These are phyloP conservation scores for Aureobasidium subglaciale DNA, from an alignment of 2,329 filamentous ascomycete genomes.

Conservation along the genomic window DNA sequence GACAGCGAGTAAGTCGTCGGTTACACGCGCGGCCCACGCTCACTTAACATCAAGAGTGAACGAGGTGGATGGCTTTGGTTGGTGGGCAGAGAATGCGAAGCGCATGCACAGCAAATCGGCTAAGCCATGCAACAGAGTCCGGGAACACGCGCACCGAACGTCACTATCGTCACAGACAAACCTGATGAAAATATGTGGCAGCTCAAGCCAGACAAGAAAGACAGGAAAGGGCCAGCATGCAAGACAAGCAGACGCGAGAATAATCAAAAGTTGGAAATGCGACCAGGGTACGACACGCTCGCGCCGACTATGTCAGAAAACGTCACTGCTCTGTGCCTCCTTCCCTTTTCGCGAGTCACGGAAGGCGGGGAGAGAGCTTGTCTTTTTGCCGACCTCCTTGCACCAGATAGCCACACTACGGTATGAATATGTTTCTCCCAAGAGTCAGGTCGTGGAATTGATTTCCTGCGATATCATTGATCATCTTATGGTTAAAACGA, in stretches of 20 bases:
- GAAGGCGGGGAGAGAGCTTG: not conserved
- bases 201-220: not conserved
- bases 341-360: not conserved
- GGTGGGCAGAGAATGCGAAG: not conserved
- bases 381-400: not conserved
- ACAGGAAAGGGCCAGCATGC: not conserved
- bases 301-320: not conserved
- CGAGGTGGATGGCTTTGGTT: not conserved
- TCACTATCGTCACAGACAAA: not conserved
- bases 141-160: not conserved
- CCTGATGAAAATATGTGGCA: not conserved
- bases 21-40: slow-evolving; percentile 7
- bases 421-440: no score
- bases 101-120: slow-evolving; percentile 12
- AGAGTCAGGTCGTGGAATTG: no score
- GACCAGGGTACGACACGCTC: not conserved
- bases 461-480: no score
- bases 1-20: not conserved
- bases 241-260: not conserved
- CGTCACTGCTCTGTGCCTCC: not conserved
- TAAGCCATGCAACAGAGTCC: slow-evolving; percentile 8
- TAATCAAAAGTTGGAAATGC: not conserved
- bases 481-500: no score
- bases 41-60: not conserved
- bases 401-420: not conserved